Conservation (phyloP, 805 yeast species). For the Starmera dryadoides region DNA sequence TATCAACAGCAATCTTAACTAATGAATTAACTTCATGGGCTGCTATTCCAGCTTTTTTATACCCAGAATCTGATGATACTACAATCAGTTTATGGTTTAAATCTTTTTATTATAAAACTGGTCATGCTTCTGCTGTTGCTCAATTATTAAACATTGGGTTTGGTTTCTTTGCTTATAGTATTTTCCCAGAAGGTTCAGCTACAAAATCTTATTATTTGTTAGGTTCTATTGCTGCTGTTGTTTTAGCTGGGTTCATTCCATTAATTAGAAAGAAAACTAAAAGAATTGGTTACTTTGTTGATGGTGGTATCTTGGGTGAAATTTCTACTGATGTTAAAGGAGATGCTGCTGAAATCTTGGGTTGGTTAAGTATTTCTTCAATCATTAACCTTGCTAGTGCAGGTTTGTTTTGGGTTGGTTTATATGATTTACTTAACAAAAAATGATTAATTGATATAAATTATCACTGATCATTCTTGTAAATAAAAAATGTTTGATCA, state of each 20-base stretch:
- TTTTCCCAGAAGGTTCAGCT: constrained; percentile 8
- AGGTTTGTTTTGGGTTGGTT: not conserved
- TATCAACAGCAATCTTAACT: constrained; percentile 8
- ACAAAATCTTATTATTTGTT: constrained; percentile 12
- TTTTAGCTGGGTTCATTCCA: constrained; percentile 10
- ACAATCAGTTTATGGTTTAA: constrained; percentile 11
- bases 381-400: not conserved
- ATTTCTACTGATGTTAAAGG: not conserved
- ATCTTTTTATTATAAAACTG: constrained; percentile 4
- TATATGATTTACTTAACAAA: not conserved
- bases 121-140: constrained; percentile 5
- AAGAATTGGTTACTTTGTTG: constrained; percentile 1
- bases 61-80: constrained; percentile 7
- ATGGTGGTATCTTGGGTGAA: not conserved
- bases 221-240: constrained; percentile 9
- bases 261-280: constrained; percentile 9
- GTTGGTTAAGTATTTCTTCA: not conserved
- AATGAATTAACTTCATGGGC: constrained; percentile 10
- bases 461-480: too few species aligned
- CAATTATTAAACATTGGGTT: constrained; percentile 8
- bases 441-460: too few species aligned
- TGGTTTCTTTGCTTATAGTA: constrained; percentile 8
- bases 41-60: constrained; percentile 10
- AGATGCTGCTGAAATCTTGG: not conserved
- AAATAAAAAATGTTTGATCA: too few species aligned